Conservation (phyloP, 1,284 basidiomycete species). For the Ceratobasidium theobromae region DNA sequence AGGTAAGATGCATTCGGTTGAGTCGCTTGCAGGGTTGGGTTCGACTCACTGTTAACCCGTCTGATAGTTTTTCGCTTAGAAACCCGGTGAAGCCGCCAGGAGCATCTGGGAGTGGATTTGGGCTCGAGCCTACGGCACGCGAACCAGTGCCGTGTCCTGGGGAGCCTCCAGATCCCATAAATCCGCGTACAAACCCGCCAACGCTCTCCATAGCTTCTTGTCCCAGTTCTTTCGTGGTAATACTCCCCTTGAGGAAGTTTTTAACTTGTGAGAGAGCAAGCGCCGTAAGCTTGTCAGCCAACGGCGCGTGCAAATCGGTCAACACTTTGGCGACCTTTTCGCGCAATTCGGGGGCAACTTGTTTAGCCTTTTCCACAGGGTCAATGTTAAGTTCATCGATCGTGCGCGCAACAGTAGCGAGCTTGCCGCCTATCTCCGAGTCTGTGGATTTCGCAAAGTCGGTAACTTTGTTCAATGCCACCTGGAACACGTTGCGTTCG, state of each 20-base stretch:
- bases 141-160: slow-evolving; percentile 2
- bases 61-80: slow-evolving; percentile 32
- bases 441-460: slow-evolving; percentile 30
- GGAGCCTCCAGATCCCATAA: slow-evolving; percentile 8
- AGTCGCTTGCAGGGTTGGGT: neutral
- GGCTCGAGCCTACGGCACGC: neutral
- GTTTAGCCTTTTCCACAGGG: slow-evolving; percentile 61
- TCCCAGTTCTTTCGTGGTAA: slow-evolving; percentile 29
- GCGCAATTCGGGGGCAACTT: slow-evolving; percentile 30
- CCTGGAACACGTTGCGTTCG: slow-evolving; percentile 30
- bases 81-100: slow-evolving; percentile 26
- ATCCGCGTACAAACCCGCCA: slow-evolving; percentile 19
- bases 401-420: slow-evolving; percentile 25
- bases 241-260: slow-evolving; percentile 31
- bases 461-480: slow-evolving; percentile 32
- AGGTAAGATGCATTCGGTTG: neutral
- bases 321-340: slow-evolving; percentile 32
- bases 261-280: slow-evolving; percentile 33
- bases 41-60: slow-evolving; percentile 24
- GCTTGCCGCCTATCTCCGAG: slow-evolving; percentile 8
- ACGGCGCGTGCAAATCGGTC: slow-evolving; percentile 24
- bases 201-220: slow-evolving; percentile 27
- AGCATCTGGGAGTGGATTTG: neutral
- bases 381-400: slow-evolving; percentile 66
- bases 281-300: slow-evolving; percentile 31